Percentiles rank a stretch among this genome's conserved stretches.
Evolutionary conservation across 192 early-diverging fungal species (phyloP).

Genomic region (Spizellomyces punctatus): DNA sequence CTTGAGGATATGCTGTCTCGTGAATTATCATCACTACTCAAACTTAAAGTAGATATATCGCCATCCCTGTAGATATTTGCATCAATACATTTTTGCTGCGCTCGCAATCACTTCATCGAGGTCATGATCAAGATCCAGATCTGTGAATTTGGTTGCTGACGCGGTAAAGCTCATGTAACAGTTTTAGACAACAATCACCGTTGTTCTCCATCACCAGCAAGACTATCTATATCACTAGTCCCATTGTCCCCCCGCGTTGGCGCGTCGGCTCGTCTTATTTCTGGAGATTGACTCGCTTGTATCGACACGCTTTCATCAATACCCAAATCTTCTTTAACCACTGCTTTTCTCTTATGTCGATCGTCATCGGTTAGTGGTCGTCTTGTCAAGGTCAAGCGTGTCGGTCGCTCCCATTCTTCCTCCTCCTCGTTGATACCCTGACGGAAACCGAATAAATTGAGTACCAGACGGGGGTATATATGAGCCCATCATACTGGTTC

Average conservation of each 20-base stretch:
- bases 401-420: conserved; percentile 20
- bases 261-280: too few species aligned
- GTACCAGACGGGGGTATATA: neutral
- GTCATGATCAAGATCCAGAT: too few species aligned
- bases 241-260: too few species aligned
- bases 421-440: conserved; percentile 6
- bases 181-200: too few species aligned
- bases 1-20: conserved; percentile 68
- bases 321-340: conserved; percentile 13
- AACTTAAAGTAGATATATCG: neutral
- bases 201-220: too few species aligned
- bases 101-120: too few species aligned
- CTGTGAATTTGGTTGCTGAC: too few species aligned
- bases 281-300: too few species aligned
- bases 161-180: too few species aligned
- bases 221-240: too few species aligned
- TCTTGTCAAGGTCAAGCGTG: conserved; percentile 2
- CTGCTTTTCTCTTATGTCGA: neutral
- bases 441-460: neutral
- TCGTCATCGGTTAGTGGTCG: neutral
- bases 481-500: neutral
- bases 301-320: neutral
- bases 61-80: too few species aligned
- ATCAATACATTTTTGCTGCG: too few species aligned
- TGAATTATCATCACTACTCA: conserved; percentile 62